Base-by-base conservation (phyloP, 768 basidiomycete genomes). In the Hemileccinum impolitum region DNA sequence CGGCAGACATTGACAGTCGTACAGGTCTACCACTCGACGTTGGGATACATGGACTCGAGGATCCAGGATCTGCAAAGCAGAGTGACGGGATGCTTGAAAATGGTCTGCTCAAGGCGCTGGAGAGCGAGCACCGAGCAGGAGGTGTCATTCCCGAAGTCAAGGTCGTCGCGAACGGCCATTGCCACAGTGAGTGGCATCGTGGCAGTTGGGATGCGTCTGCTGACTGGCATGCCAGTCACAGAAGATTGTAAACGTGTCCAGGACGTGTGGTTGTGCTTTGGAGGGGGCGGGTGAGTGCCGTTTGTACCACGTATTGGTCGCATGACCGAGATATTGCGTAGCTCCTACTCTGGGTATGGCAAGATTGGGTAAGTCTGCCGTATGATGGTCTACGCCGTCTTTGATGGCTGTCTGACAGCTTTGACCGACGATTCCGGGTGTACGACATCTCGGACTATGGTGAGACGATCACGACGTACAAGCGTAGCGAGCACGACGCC, bases 191-290 rank as follows among this genome's bases (percentile, higher is more conserved):
- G 80, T 70, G 17, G 26, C 19, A 11, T 28, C 8, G 31, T 30
- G 19, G 15, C 7, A 19, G 6, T 0, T 15, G 3, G 17, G 17
- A 15, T 40, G 25, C 13, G 18, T 53, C 15, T 45, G 40, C 59
- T 64, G 39, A 69, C 47, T 10, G 23, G 42, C 7, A 18, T 39
- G 45, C 10, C 48, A 89, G 89, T 91, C 14, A 93, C 90, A 14
- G 92, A 96, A 62, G 87, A 93, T 56, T 96, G 94, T 58, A 78
- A 84, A 57, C 80, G 94, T 14, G 76, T 92, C 15, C 78, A 84
- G 49, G 90, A 90, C 10, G 78, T 97, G 13, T 97, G 95, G 94
- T 70, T 85, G 53, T 96, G 94, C 68, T 94, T 94, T 62, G 87
- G 87, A 8, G 90, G 90, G 35, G 90, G 89, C 65, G 85, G 87